A percentile compares a stretch with the other conserved stretches of the same genome.
Evolutionary conservation across 768 basidiomycete genomes (phyloP).

Genomic region (Boletellus ananas): DNA sequence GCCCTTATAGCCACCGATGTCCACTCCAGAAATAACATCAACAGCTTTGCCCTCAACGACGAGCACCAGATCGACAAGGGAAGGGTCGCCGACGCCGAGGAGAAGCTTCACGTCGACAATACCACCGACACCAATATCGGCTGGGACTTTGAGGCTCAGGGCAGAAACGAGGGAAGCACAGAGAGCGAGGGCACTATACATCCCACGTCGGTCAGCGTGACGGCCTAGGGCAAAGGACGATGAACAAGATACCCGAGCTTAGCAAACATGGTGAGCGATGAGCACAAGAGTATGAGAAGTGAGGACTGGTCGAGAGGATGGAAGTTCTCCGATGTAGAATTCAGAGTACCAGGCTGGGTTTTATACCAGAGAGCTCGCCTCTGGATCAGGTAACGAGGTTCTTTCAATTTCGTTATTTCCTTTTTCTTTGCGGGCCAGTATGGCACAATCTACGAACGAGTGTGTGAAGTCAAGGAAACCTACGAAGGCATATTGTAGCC

Average conservation of each 20-base stretch:
- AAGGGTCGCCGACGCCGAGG: neutral
- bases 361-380: neutral
- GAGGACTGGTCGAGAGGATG: neutral
- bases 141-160: neutral
- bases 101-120: neutral
- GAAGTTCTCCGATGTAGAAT: neutral
- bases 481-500: too few relatives aligned
- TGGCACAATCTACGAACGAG: neutral
- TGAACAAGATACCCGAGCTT: neutral
- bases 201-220: neutral
- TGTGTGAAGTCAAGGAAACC: too few relatives aligned
- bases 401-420: neutral
- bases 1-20: too few relatives aligned
- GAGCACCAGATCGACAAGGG: too few relatives aligned
- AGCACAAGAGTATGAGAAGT: neutral
- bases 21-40: too few relatives aligned
- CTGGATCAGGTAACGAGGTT: neutral
- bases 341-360: neutral
- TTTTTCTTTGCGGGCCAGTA: neutral
- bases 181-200: neutral
- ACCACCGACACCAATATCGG: neutral
- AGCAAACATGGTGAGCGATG: neutral
- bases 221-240: neutral
- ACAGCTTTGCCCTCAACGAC: too few relatives aligned
- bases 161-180: neutral